These are phyloP conservation scores for Coemansia sp. DNA, from an alignment of 192 early-diverging fungal genomes.

Conservation along the genomic window DNA sequence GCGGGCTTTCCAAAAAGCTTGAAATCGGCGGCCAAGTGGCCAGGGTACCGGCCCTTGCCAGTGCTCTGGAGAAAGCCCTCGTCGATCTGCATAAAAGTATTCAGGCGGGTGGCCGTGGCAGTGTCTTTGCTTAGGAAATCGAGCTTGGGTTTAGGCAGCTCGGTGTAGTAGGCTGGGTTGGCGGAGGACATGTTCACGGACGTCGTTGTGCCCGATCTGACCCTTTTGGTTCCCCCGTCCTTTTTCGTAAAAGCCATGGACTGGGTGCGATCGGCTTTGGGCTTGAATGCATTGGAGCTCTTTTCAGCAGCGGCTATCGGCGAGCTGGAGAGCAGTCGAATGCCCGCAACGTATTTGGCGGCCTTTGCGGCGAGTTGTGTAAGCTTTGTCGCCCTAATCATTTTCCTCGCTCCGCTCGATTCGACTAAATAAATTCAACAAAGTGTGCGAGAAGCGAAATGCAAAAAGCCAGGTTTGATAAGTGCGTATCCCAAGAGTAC, in stretches of 20 bases:
- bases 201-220: constrained; percentile 31
- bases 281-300: background rate
- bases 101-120: constrained; percentile 13
- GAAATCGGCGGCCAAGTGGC: constrained; percentile 34
- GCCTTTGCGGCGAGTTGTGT: background rate
- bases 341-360: background rate
- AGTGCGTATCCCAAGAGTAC: background rate
- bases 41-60: constrained; percentile 30
- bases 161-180: constrained; percentile 38
- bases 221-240: constrained; percentile 8
- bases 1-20: constrained; percentile 45
- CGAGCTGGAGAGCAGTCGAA: background rate
- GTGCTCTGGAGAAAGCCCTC: constrained; percentile 19
- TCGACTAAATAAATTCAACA: background rate
- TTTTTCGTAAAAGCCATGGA: constrained; percentile 43
- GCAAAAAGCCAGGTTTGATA: background rate
- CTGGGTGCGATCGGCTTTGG: constrained; percentile 33
- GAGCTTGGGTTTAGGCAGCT: constrained; percentile 1
- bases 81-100: constrained; percentile 33
- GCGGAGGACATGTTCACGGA: constrained; percentile 31
- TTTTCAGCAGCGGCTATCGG: background rate
- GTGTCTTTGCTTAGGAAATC: constrained; percentile 16
- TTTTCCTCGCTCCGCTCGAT: background rate
- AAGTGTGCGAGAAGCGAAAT: background rate
- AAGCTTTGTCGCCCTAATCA: constrained; percentile 3